Evolutionary conservation across 2,329 filamentous ascomycete species (phyloP).

Genomic region (Aureobasidium sp.): DNA sequence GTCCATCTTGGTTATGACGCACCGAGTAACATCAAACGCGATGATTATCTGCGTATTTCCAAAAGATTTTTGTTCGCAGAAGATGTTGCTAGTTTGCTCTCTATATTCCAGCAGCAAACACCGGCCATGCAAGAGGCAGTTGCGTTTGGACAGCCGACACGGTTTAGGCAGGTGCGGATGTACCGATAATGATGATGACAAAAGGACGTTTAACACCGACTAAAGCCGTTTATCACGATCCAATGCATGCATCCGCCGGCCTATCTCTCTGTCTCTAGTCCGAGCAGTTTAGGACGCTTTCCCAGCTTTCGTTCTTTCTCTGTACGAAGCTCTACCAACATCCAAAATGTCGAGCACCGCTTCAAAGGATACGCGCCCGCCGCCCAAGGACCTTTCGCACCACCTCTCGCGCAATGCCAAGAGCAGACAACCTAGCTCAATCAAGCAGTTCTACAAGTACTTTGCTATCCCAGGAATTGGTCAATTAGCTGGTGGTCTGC

Average conservation of each 20-base stretch:
- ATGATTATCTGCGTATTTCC: not conserved
- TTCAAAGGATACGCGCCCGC: conserved; percentile 26
- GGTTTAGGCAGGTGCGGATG: conserved; percentile 4
- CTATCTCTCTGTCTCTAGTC: conserved; percentile 5
- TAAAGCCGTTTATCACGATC: conserved; percentile 2
- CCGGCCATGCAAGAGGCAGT: not conserved
- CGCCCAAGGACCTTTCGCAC: conserved; percentile 70
- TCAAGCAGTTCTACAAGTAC: conserved; percentile 84
- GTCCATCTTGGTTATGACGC: conserved; percentile 8
- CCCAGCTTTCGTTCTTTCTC: not conserved
- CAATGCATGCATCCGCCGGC: not conserved
- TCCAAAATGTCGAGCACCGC: conserved; percentile 5
- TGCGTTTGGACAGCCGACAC: not conserved
- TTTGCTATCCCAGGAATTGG: conserved; percentile 58
- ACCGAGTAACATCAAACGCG: not conserved
- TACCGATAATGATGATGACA: conserved; percentile 5
- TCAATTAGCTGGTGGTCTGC: conserved; percentile 60
- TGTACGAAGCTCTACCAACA: not conserved
- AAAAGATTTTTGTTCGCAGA: not conserved
- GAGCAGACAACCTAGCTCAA: conserved; percentile 54
- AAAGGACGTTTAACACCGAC: not conserved
- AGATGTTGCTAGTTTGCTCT: not conserved
- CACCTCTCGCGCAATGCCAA: conserved; percentile 66
- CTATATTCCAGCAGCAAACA: not conserved
- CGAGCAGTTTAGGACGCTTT: not conserved